Conservation (phyloP, 106 monocot species). For the Acanthochlamys bracteata region DNA sequence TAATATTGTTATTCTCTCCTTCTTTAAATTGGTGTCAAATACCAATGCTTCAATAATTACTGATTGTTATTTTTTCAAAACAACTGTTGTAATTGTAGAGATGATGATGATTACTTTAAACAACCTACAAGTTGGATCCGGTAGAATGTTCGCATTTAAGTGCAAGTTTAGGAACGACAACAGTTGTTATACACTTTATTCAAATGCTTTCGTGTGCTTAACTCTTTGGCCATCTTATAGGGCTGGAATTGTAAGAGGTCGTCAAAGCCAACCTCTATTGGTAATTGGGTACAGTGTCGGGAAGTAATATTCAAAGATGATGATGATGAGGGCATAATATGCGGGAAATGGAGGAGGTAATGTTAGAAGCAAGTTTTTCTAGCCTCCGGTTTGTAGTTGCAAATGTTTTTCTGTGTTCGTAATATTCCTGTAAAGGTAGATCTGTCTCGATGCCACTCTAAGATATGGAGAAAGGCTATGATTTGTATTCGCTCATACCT, state of each 20-base stretch:
- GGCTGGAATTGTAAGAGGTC: constrained; percentile 12
- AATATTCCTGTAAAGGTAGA: no score
- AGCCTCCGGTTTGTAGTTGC: no score
- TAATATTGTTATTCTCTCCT: no score
- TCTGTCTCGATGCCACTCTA: no score
- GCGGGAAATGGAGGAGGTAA: constrained; percentile 78
- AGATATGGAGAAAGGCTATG: no score
- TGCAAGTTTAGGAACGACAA: constrained; percentile 18
- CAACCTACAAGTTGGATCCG: constrained; percentile 32
- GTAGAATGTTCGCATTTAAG: constrained; percentile 24
- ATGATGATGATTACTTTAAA: constrained; percentile 23
- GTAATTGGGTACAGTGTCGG: constrained; percentile 52
- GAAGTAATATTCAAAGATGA: constrained; percentile 14
- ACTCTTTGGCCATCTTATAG: constrained; percentile 3
- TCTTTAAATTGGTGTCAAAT: no score
- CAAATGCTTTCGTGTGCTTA: not conserved
- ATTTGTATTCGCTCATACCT: no score
- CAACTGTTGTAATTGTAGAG: constrained; percentile 19
- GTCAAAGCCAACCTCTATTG: constrained; percentile 10
- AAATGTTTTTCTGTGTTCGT: no score
- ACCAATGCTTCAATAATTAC: no score
- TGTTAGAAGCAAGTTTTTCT: not conserved
- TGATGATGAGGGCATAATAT: constrained; percentile 31
- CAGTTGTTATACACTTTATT: not conserved
- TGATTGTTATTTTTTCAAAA: no score